phyloP scores from a whole-genome alignment of 2,329 filamentous ascomycete genomes.

The Ceratocystis ficicola region DNA sequence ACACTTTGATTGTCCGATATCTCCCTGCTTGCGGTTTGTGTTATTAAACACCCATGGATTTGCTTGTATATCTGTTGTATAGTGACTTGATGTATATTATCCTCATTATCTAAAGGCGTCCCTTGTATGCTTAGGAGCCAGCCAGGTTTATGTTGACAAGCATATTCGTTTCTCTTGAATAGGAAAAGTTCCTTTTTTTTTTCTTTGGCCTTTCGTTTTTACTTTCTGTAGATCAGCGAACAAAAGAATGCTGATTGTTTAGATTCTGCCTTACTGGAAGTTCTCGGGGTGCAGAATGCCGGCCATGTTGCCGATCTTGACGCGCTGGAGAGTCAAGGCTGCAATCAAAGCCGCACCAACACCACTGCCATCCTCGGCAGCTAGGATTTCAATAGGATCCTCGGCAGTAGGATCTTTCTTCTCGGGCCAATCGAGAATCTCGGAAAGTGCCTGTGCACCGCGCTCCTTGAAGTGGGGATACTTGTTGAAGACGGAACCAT shows the following conservation, averaged over 20 bases:
- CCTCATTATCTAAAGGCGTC: background rate
- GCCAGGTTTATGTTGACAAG: background rate
- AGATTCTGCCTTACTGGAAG: constrained; percentile 30
- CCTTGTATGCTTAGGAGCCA: background rate
- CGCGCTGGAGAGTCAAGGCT: constrained; percentile 52
- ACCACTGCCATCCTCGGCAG: constrained; percentile 84
- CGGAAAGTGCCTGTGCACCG: constrained; percentile 75
- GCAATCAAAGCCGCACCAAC: constrained; percentile 84
- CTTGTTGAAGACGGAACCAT: constrained; percentile 97
- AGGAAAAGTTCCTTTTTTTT: background rate
- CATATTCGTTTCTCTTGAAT: background rate
- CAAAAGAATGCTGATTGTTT: background rate
- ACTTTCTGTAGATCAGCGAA: background rate
- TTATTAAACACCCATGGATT: background rate
- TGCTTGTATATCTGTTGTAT: background rate
- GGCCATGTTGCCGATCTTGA: constrained; percentile 49
- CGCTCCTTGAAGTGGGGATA: constrained; percentile 96
- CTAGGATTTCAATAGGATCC: constrained; percentile 75
- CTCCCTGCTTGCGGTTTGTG: background rate
- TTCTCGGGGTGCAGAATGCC: constrained; percentile 55
- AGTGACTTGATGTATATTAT: background rate
- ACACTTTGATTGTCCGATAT: constrained; percentile 18
- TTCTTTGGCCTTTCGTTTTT: background rate
- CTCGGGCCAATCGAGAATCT: constrained; percentile 88
- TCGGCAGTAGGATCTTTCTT: constrained; percentile 51